Evolutionary conservation across 2,329 filamentous ascomycete genomes (phyloP).

Genomic region (Nemania sp.): DNA sequence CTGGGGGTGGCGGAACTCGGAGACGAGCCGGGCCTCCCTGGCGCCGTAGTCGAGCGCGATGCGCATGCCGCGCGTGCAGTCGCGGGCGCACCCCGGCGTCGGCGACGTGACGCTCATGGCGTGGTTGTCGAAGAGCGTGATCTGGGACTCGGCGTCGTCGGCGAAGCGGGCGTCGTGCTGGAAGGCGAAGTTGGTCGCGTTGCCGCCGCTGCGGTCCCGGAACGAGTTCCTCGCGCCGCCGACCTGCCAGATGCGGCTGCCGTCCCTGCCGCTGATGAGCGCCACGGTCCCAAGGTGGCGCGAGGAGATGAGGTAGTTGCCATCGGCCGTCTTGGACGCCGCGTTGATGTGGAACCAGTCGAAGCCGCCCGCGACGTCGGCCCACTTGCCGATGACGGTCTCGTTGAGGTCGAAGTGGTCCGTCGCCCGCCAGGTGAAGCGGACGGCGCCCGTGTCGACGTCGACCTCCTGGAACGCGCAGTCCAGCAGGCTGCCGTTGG

Average conservation of each 20-base stretch:
- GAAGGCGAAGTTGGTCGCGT: constrained; percentile 45
- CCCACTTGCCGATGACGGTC: constrained; percentile 14
- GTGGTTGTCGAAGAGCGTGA: constrained; percentile 48
- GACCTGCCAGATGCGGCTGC: constrained; percentile 44
- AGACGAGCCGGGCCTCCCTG: constrained; percentile 50
- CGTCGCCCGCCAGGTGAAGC: constrained; percentile 46
- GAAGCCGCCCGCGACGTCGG: constrained; percentile 29
- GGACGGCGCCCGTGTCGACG: constrained; percentile 42
- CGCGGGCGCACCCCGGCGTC: constrained; percentile 36
- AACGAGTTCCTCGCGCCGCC: constrained; percentile 47
- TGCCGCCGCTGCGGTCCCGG: constrained; percentile 42
- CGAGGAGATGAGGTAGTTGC: constrained; percentile 46
- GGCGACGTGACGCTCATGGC: constrained; percentile 33
- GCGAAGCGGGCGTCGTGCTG: constrained; percentile 47
- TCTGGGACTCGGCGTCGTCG: constrained; percentile 35
- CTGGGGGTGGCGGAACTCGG: constrained; percentile 47
- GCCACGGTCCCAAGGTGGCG: constrained; percentile 41
- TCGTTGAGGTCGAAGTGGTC: constrained; percentile 36
- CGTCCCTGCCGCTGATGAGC: constrained; percentile 41
- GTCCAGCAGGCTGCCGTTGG: constrained; percentile 41
- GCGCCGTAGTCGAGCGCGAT: constrained; percentile 49
- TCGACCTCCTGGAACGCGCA: constrained; percentile 48
- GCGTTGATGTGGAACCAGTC: constrained; percentile 49
- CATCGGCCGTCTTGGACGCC: constrained; percentile 42
- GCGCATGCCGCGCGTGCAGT: constrained; percentile 50